Base-by-base conservation (phyloP, 495 filamentous ascomycete genomes). In the Chaetomium tenue region DNA sequence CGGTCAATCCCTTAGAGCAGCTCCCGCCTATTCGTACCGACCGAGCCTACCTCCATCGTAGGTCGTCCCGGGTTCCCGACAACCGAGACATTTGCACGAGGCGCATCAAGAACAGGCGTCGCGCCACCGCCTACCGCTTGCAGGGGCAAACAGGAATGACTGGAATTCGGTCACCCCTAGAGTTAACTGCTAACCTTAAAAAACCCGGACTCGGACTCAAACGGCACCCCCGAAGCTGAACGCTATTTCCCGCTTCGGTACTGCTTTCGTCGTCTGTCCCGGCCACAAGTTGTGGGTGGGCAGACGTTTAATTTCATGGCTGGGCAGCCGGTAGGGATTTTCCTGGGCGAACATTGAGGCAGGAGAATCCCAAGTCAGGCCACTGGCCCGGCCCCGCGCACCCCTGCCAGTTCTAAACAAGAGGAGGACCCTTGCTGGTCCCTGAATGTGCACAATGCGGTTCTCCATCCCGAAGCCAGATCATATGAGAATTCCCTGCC, bases 361-460 rank as follows among this genome's bases (percentile, higher is more conserved):
- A 47, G 44, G 3, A 30, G 25, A 12, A 30, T n/a, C 28, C 28
- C 4, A 30, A 54, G 28, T 5, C 30, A 39, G 30, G 52, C 11
- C 50, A 30, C 20, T 22, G 54, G 30, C n/a, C 54, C n/a, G 54
- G 28, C 33, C 30, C 54, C 33, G 33, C 33, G 30, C 37, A 42
- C 33, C 54, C 54, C 54, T 57, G 54, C 54, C 8, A 9, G 37
- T 22, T 42, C 54, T 33, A 57, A 57, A 40, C 54, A 57, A 39
- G 54, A 57, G 13, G 1, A 6, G 22, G 54, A 57, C 54, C 54
- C 54, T 20, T 57, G 54, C 54, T 57, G 54, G 54, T 57, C 54
- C 54, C 54, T 57, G 59, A 30, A 50, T 51, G 46, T 20, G 30
- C 59, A 61, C 47, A 61, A 60, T 61, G 46, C 20, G 59, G n/a